Evolutionary conservation across 2,329 filamentous ascomycete species (phyloP).

Genomic region (Ophioceras dolichostomum): DNA sequence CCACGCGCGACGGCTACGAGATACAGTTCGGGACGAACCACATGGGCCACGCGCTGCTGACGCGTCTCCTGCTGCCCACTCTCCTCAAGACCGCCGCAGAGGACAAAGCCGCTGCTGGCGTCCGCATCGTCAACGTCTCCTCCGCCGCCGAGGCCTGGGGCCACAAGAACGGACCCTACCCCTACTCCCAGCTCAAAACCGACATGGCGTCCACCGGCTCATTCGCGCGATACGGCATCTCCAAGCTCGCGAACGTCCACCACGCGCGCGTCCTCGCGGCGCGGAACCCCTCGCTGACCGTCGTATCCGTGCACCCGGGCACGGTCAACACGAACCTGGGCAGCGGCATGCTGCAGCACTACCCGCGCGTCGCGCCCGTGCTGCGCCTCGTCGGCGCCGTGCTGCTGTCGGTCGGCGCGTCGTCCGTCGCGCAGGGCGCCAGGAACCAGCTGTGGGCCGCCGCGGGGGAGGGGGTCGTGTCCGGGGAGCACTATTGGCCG

Average conservation of each 20-base stretch:
- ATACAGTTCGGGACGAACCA: constrained; percentile 34
- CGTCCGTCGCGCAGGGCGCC: constrained; percentile 16
- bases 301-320: constrained; percentile 2
- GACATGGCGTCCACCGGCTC: constrained; percentile 7
- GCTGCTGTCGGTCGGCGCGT: not conserved
- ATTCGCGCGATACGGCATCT: constrained; percentile 25
- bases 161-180: constrained; percentile 7
- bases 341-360: constrained; percentile 11
- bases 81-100: constrained; percentile 10
- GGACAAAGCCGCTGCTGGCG: constrained; percentile 1
- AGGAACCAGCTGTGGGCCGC: constrained; percentile 30
- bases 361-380: not conserved
- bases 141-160: constrained; percentile 6
- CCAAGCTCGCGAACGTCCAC: constrained; percentile 31
- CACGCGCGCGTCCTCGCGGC: constrained; percentile 17
- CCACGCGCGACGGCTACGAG: constrained; percentile 31
- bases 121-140: constrained; percentile 13
- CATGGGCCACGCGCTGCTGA: constrained; percentile 30
- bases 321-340: not conserved
- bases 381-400: constrained; percentile 1
- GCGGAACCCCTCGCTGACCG: constrained; percentile 1
- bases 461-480: constrained; percentile 16
- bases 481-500: constrained; percentile 19
- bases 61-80: constrained; percentile 18
- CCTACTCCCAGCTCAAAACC: constrained; percentile 7